Conservation (phyloP, 768 basidiomycete species). For the Lactarius hatsudake region DNA sequence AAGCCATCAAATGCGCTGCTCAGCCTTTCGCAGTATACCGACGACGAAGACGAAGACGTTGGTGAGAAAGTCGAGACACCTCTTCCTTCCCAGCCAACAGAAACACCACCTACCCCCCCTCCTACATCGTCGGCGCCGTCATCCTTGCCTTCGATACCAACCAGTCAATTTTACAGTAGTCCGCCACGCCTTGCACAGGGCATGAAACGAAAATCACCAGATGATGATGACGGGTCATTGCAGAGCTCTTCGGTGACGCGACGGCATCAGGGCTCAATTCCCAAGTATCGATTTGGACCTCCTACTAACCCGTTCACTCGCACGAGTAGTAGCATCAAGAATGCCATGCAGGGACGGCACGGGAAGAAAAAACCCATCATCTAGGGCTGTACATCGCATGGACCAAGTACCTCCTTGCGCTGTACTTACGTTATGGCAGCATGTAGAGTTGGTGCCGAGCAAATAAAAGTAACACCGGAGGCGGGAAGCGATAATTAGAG, state of each 20-base stretch:
- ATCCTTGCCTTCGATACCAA: constrained; percentile 17
- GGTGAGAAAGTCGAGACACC: constrained; percentile 33
- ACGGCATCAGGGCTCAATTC: neutral
- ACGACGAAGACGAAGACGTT: constrained; percentile 39
- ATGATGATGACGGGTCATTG: constrained; percentile 34
- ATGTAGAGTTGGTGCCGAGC: constrained; percentile 15
- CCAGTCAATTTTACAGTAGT: constrained; percentile 19
- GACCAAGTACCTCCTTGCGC: constrained; percentile 1
- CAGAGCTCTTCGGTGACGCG: constrained; percentile 1
- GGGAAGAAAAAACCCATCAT: constrained; percentile 37
- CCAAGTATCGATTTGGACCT: constrained; percentile 9
- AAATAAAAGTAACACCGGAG: constrained; percentile 19
- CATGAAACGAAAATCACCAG: constrained; percentile 44
- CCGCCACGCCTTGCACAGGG: constrained; percentile 23
- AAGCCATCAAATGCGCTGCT: constrained; percentile 37
- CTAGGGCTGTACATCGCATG: constrained; percentile 28
- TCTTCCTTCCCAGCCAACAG: constrained; percentile 1
- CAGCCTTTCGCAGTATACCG: constrained; percentile 42
- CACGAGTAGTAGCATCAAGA: constrained; percentile 37
- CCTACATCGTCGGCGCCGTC: constrained; percentile 1
- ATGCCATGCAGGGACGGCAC: constrained; percentile 34
- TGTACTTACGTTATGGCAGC: constrained; percentile 14
- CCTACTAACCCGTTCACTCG: constrained; percentile 37
- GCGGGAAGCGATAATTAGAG: constrained; percentile 39
- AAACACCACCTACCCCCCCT: neutral